Evolutionary conservation across 371 early-diverging fungal species (phyloP).

Genomic region (Circinella minor): DNA sequence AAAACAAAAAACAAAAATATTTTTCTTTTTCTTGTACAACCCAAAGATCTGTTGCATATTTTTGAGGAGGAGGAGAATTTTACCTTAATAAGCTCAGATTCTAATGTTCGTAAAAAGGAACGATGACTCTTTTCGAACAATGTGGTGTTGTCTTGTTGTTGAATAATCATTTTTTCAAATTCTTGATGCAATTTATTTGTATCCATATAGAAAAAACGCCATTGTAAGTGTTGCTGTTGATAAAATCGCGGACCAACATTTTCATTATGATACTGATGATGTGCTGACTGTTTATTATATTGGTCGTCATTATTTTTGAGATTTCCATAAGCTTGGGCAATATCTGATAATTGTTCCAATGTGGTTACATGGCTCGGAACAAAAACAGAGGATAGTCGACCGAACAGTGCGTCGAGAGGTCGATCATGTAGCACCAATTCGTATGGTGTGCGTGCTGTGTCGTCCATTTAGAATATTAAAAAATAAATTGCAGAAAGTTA

Average conservation of each 20-base stretch:
- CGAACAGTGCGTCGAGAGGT: conserved; percentile 7
- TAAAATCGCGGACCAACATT: neutral
- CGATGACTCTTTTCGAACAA: neutral
- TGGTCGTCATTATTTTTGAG: neutral
- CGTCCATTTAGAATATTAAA: neutral
- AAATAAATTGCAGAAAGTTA: neutral
- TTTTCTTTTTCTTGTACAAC: conserved; percentile 2
- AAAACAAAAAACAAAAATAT: neutral
- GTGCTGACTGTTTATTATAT: neutral
- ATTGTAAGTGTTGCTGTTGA: conserved; percentile 1
- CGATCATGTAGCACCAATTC: conserved; percentile 1
- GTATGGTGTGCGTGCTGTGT: neutral
- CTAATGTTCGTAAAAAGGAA: conserved; percentile 3
- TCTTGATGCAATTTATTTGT: conserved; percentile 2
- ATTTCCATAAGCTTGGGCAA: conserved; percentile 4
- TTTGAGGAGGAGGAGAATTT: neutral
- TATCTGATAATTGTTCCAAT: conserved; percentile 8
- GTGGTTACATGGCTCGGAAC: conserved; percentile 12
- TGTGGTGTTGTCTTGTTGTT: neutral
- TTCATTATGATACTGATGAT: neutral
- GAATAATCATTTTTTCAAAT: neutral
- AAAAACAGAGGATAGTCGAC: conserved; percentile 4
- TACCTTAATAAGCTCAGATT: conserved; percentile 12
- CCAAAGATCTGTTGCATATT: neutral
- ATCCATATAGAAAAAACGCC: conserved; percentile 16